These are phyloP conservation scores for Euphrasia arctica DNA, from an alignment of 305 asterid genomes.

Conservation along the genomic window DNA sequence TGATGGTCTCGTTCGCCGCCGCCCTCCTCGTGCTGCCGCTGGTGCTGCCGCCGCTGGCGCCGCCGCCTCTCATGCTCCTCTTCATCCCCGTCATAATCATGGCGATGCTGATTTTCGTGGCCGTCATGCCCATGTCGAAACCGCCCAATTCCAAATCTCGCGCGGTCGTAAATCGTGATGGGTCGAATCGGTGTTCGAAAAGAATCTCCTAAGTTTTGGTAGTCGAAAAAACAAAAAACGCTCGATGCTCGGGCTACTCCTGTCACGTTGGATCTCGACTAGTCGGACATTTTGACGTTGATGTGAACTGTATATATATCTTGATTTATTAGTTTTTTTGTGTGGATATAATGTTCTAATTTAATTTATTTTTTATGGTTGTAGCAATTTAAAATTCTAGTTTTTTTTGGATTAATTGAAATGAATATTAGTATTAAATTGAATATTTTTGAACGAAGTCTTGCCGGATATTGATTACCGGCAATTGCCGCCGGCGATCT, in stretches of 20 bases:
- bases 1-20: slow-evolving; percentile 32
- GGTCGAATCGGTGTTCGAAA: too few relatives aligned
- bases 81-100: slow-evolving; percentile 48
- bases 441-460: too few relatives aligned
- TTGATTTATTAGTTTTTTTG: not conserved
- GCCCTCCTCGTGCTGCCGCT: slow-evolving; percentile 43
- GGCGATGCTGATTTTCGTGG: slow-evolving; percentile 38
- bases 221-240: too few relatives aligned
- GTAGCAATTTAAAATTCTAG: too few relatives aligned
- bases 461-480: too few relatives aligned
- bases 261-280: too few relatives aligned
- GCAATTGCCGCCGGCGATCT: too few relatives aligned
- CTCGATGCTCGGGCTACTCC: too few relatives aligned
- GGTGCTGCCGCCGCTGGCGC: slow-evolving; percentile 45
- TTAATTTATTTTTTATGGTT: not conserved
- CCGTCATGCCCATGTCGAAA: slow-evolving; percentile 34
- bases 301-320: not conserved
- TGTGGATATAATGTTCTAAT: slow-evolving; percentile 22
- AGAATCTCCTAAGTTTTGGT: too few relatives aligned
- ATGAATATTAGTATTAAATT: too few relatives aligned
- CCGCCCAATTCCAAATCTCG: slow-evolving; percentile 21
- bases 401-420: not conserved
- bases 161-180: slow-evolving; percentile 3
- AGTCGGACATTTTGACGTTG: too few relatives aligned
- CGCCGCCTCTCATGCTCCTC: slow-evolving; percentile 42